Base-by-base conservation (phyloP, 1,284 basidiomycete genomes). In the Cystobasidium sp. region DNA sequence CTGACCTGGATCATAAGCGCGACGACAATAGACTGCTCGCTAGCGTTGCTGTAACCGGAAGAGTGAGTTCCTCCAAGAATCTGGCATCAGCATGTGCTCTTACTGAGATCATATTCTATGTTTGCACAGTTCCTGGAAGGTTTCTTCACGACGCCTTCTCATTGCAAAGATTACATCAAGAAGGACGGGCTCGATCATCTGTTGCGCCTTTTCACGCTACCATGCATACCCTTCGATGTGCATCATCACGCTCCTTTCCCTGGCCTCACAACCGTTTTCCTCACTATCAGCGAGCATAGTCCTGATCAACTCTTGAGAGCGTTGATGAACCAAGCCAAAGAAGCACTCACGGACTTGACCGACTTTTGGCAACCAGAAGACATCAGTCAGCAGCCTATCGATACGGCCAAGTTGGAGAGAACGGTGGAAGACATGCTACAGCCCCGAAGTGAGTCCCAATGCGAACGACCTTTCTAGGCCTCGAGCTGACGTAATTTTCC, bases 161-260 rank as follows among this genome's bases (percentile, higher is more conserved):
- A 97, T 81, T 93, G 92, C 85, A 89, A 89, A 76, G 96, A 98
- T 78, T 98, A 99, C 82, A 88, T 98, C 77, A 86, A 87, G 66
- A 86, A 88, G 2, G 90, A 92, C 74, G 92, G 93, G 14, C 85
- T 98, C 18, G 86, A 89, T 53, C 86, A 87, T 70, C 84, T 99
- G 31, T 89, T 94, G 65, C 86, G 86, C 75, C 85, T 98, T 39
- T 91, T 93, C 65, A 87, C 88, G 44, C 85, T 96, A 41, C 92
- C 94, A 6, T 96, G 92, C 80, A 85, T 97, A 49, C 94, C 97
- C 0, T 93, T 92, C 78, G 91, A 95, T 81, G 97, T 93, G 81
- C 89, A 90, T 6, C 89, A 88, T 76, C 92, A 92, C 70, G 86
- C 89, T 70, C 89, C 89, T 18, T 93, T 89, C 66, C 92, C 91